Conservation (phyloP, 2,329 filamentous ascomycete genomes). For the Sodiomyces alkalinus region DNA sequence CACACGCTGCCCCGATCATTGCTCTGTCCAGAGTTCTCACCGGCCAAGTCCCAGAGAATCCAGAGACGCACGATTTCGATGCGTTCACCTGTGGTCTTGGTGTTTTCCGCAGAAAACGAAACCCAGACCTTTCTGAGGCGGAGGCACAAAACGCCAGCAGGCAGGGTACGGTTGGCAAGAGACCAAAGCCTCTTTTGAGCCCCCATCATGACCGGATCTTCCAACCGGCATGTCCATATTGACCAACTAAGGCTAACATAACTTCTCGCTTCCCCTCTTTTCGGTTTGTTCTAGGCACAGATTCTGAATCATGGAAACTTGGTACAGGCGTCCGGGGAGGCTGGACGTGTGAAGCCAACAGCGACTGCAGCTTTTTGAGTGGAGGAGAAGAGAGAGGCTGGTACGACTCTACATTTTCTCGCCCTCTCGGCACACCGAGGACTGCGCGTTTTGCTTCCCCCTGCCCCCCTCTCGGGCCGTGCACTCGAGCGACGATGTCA, state of each 20-base stretch:
- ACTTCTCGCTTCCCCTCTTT: no score
- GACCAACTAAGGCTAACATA: no score
- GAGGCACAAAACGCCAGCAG: no score
- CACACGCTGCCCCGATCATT: conserved; percentile 83
- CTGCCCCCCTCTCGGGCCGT: neutral
- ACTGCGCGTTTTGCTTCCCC: conserved; percentile 2
- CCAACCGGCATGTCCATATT: no score
- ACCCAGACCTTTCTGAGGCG: no score
- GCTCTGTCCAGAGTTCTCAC: conserved; percentile 72
- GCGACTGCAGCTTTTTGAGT: conserved; percentile 70
- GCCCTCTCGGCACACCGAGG: neutral
- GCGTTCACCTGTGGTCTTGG: conserved; percentile 75
- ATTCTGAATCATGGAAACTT: conserved; percentile 33
- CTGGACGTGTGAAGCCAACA: conserved; percentile 69
- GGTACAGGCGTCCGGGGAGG: conserved; percentile 53
- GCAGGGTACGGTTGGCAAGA: no score
- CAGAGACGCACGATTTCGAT: conserved; percentile 63
- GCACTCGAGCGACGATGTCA: no score
- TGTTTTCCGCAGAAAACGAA: conserved; percentile 32
- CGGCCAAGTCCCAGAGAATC: conserved; percentile 56
- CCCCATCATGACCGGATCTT: no score
- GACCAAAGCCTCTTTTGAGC: no score
- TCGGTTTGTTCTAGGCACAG: no score
- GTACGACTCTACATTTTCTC: conserved; percentile 40
- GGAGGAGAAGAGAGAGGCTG: conserved; percentile 79